Evolutionary conservation across 176 grass and related monocot species (phyloP), one percentile per base, ranked within the genome.

Genomic region (Carex cristatella): DNA sequence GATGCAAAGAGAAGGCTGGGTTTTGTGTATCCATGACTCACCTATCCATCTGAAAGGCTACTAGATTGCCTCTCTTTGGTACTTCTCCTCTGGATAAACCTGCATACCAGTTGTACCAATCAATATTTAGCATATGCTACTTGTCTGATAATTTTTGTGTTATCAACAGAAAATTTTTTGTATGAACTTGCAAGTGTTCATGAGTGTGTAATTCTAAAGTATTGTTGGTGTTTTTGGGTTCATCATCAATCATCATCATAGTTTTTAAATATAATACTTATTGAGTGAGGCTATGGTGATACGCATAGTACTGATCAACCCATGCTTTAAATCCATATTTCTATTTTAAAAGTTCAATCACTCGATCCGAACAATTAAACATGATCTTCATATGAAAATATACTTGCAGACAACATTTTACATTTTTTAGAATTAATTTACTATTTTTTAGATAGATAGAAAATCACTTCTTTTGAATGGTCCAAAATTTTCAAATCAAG

Each of bases 41-140:
- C 18, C 23, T 80, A 19, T 11, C 11, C 44, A 31, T 65, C 27
- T 28, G 18, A 61, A 31, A 14, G 40, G 37, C 61, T 4, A 53
- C 37, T 49, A 82, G 16, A 48, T 57, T 69, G 23, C 3, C 61
- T 83, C 54, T 60, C 55, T 33, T 32, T 8, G 51, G 27, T 19
- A n/a, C 28, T 13, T 73, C 8, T 27, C 51, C 33, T 87, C 65
- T 37, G 86, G 86, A 83, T 61, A 60, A 61, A 87, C 61, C 86
- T 87, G 79, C 79, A 86, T 42, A 79, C 11, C 49, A 65, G 76
- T 63, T 79, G 18, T n/a, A 48, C 61, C 61, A 77, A 31, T 46
- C 42, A 68, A 35, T 27, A 74, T 74, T 13, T 9, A 74, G 7
- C 70, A 74, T 51, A 51, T 74, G 70, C 44, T 5, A 33, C 10